These are phyloP conservation scores for Canariomyces notabilis DNA, from an alignment of 2,329 filamentous ascomycete genomes.

Conservation along the genomic window DNA sequence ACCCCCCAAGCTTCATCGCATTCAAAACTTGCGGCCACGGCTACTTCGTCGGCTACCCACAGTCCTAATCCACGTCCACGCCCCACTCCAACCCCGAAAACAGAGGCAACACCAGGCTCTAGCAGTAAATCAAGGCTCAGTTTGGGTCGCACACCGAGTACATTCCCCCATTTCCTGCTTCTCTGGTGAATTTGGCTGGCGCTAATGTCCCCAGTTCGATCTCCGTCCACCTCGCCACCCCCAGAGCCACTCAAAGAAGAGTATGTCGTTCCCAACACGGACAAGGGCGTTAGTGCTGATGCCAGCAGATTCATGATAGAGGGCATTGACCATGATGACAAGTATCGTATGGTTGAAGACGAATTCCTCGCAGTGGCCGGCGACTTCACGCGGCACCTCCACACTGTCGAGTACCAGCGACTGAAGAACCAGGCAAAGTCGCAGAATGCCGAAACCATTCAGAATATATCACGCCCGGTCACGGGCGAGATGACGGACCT, in stretches of 20 bases:
- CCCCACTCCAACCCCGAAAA: not conserved
- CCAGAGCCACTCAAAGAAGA: constrained; percentile 28
- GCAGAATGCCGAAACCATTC: constrained; percentile 49
- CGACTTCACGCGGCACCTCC: constrained; percentile 67
- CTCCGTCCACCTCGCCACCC: constrained; percentile 31
- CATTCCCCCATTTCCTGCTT: too few species aligned
- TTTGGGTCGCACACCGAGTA: not conserved
- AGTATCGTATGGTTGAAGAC: constrained; percentile 79
- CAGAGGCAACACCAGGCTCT: constrained; percentile 1
- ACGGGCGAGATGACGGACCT: constrained; percentile 37
- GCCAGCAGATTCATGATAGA: constrained; percentile 55
- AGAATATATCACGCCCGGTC: constrained; percentile 48
- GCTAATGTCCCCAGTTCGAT: constrained; percentile 19
- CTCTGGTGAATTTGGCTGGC: not conserved
- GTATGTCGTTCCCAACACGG: constrained; percentile 11
- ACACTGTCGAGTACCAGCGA: constrained; percentile 70
- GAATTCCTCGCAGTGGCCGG: constrained; percentile 65
- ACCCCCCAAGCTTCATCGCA: constrained; percentile 1
- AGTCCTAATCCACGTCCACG: constrained; percentile 14
- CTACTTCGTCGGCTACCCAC: constrained; percentile 5
- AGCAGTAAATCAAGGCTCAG: constrained; percentile 7
- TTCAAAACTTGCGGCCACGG: constrained; percentile 3
- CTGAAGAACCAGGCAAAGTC: constrained; percentile 54
- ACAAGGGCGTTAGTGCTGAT: not conserved
- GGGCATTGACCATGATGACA: constrained; percentile 62